Evolutionary conservation across 371 early-diverging fungal species (phyloP).

Genomic region (Rhizopus stolonifer): DNA sequence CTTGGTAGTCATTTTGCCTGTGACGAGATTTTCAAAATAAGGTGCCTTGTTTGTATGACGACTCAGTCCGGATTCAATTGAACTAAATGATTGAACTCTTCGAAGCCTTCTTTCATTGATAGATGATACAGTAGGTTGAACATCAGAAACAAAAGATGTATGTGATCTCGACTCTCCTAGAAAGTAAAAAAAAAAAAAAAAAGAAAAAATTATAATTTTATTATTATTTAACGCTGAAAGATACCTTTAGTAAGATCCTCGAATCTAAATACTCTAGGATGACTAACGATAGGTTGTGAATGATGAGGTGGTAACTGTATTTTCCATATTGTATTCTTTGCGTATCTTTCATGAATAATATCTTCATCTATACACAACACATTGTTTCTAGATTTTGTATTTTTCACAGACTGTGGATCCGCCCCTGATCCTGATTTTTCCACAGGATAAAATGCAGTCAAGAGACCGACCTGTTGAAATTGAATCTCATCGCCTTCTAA

Average conservation of each 20-base stretch:
- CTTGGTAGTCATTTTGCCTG: conserved; percentile 5
- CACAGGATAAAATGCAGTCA: conserved; percentile 18
- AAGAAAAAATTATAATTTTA: too few relatives aligned
- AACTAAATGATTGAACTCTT: background rate
- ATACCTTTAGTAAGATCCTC: background rate
- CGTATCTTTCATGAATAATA: conserved; percentile 1
- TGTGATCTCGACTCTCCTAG: background rate
- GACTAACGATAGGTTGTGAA: background rate
- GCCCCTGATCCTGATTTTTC: background rate
- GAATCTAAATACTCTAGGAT: background rate
- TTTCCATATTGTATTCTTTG: conserved; percentile 14
- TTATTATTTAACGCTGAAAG: too few relatives aligned
- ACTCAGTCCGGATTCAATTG: background rate
- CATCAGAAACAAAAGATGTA: background rate
- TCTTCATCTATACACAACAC: conserved; percentile 25
- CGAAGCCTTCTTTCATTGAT: background rate
- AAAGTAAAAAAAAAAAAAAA: background rate
- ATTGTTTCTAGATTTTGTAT: conserved; percentile 6
- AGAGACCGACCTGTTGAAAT: conserved; percentile 30
- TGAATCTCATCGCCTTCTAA: conserved; percentile 33
- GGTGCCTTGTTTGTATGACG: conserved; percentile 19
- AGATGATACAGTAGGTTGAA: background rate
- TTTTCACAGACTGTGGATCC: background rate
- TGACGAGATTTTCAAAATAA: conserved; percentile 17
- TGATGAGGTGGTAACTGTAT: conserved; percentile 13